Conservation (phyloP, 768 basidiomycete species). For the Cyclocybe aegerita region DNA sequence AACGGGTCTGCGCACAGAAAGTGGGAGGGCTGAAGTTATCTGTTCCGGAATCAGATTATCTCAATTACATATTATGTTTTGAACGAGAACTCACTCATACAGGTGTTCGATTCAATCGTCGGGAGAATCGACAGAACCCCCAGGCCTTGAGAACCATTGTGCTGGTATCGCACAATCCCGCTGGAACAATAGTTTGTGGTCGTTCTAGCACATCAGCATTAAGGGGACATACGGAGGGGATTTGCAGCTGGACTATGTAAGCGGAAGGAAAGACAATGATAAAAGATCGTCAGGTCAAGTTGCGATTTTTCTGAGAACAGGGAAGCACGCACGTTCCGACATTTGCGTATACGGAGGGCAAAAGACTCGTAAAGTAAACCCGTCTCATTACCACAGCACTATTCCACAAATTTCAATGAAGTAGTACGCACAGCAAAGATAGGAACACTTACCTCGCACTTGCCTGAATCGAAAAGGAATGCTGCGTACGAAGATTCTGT, state of each 20-base stretch:
- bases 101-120: neutral
- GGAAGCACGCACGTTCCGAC: too few relatives aligned
- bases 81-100: neutral
- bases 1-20: neutral
- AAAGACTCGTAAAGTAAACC: neutral
- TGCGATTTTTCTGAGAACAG: too few relatives aligned
- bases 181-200: too few relatives aligned
- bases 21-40: neutral
- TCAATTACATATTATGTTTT: too few relatives aligned
- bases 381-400: neutral
- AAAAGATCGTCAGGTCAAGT: too few relatives aligned
- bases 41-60: neutral
- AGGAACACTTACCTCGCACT: slow-evolving; percentile 48
- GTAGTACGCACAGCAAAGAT: neutral
- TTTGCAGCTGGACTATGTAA: too few relatives aligned
- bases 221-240: too few relatives aligned
- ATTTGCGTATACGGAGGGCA: too few relatives aligned
- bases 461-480: slow-evolving; percentile 57
- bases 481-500: slow-evolving; percentile 64
- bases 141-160: neutral
- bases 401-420: neutral
- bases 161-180: too few relatives aligned
- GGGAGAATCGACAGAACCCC: neutral
- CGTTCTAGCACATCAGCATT: too few relatives aligned
- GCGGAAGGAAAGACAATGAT: too few relatives aligned